Base-by-base conservation (phyloP, 1,139 yeast genomes). In the Hyphopichia wangnamkhiaoensis region DNA sequence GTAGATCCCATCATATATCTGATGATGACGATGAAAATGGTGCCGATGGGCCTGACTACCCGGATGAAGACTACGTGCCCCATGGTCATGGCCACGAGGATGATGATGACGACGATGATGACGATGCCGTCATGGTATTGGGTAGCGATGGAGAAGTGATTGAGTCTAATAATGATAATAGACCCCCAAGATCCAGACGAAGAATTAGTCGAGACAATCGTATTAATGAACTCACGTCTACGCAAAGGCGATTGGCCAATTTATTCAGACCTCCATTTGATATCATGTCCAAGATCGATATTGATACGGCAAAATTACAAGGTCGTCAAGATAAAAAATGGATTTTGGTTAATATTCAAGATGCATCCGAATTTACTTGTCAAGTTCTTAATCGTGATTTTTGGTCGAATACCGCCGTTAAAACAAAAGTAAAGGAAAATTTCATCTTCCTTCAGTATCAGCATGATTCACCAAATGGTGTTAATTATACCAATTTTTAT, bases 231-330 rank as follows among this genome's bases (percentile, higher is more conserved):
- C 54, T 80, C 53, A 76, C 85, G 0, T 70, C 79, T 7, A 82
- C 87, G 13, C 94, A 85, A 54, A 65, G 80, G 43, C 70, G 94
- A 40, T 68, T 93, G 39, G 96, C 96, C 4, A 76, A 76, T 44
- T 68, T 93, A 28, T 93, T 91, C 62, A 72, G 94, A 45, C 98
- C 98, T 0, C 98, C 98, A 0, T 93, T 89, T 64, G 98, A 93
- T 53, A 68, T 93, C 33, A 89, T 93, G 59, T 70, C 81, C 16
- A 79, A 76, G 46, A 50, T 81, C 12, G 80, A 77, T 44, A 63
- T 94, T 18, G 95, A 88, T 29, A 62, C 74, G 8, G 98, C 98
- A 3, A 85, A 82, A 52, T 51, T 58, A 2, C 68, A 73, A 46
- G 98, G 95, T 1, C 74, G 82, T 42, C 65, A 63, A 33, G 73